A percentile compares a stretch with the other conserved stretches of the same genome.
These are phyloP conservation scores for Backusella sp. DNA, from an alignment of 192 early-diverging fungal species.

Conservation along the genomic window DNA sequence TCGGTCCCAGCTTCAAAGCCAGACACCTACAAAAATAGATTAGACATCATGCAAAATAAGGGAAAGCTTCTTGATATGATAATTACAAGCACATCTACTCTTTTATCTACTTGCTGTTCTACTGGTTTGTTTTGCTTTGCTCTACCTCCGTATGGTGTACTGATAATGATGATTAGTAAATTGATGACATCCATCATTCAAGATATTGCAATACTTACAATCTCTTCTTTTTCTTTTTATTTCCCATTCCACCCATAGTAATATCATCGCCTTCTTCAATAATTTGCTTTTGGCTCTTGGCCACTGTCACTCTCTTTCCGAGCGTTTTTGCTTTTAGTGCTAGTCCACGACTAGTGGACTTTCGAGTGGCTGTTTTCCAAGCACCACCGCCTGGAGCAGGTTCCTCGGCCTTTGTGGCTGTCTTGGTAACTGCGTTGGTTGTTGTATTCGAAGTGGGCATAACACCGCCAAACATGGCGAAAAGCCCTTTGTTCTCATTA, in stretches of 20 bases:
- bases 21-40: neutral
- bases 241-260: slow-evolving; percentile 17
- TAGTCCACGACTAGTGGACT: neutral
- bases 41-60: neutral
- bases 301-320: slow-evolving; percentile 8
- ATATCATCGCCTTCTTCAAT: slow-evolving; percentile 13
- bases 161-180: neutral
- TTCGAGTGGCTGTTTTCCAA: slow-evolving; percentile 16
- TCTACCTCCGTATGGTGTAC: slow-evolving; percentile 24
- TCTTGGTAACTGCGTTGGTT: neutral
- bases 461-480: slow-evolving; percentile 2
- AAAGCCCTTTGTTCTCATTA: slow-evolving; percentile 10
- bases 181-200: neutral
- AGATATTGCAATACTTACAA: neutral
- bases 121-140: neutral
- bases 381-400: slow-evolving; percentile 10
- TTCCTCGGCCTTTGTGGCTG: neutral
- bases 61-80: neutral
- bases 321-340: slow-evolving; percentile 1
- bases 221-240: slow-evolving; percentile 19
- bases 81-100: slow-evolving; percentile 25
- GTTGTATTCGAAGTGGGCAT: neutral
- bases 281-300: neutral
- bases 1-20: slow-evolving; percentile 25
- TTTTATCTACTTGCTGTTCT: neutral